These are phyloP conservation scores for Colletotrichum agaves DNA, from an alignment of 2,329 filamentous ascomycete species.

Conservation along the genomic window DNA sequence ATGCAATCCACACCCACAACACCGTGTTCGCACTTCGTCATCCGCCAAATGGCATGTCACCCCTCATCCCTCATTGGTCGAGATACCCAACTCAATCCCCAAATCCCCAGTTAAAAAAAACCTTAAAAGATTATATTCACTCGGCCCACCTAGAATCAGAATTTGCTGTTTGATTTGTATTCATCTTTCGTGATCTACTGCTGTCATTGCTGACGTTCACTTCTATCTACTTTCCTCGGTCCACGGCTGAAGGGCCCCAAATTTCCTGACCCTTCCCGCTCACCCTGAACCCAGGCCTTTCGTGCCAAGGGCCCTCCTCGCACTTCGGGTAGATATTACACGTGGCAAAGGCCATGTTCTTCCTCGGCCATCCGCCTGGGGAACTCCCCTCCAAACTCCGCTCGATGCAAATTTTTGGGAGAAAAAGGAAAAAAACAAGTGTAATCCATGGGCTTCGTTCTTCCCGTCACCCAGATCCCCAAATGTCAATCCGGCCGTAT, in stretches of 20 bases:
- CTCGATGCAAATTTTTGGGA: slow-evolving; percentile 31
- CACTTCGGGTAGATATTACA: slow-evolving; percentile 17
- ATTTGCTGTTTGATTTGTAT: not conserved
- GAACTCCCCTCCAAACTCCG: slow-evolving; percentile 19
- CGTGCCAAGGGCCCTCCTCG: not conserved
- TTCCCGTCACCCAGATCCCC: slow-evolving; percentile 13
- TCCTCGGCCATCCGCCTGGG: not conserved
- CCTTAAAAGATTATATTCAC: too few relatives aligned
- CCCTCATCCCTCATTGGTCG: slow-evolving; percentile 2
- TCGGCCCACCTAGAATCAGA: not conserved
- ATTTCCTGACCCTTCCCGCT: not conserved
- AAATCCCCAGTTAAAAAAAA: not conserved
- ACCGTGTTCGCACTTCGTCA: not conserved
- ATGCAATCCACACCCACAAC: not conserved
- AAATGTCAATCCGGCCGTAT: slow-evolving; percentile 14
- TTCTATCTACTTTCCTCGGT: slow-evolving; percentile 24
- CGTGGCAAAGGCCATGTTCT: not conserved
- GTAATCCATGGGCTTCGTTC: slow-evolving; percentile 22
- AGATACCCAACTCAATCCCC: not conserved
- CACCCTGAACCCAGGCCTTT: not conserved
- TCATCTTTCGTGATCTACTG: slow-evolving; percentile 29
- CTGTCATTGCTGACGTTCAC: slow-evolving; percentile 34
- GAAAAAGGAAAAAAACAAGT: not conserved
- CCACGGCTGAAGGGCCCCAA: not conserved
- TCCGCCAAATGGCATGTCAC: slow-evolving; percentile 12